A percentile compares a stretch with the other conserved stretches of the same genome.
phyloP scores from a whole-genome alignment of 768 basidiomycete species.

The Strobilomyces dryophilus region DNA sequence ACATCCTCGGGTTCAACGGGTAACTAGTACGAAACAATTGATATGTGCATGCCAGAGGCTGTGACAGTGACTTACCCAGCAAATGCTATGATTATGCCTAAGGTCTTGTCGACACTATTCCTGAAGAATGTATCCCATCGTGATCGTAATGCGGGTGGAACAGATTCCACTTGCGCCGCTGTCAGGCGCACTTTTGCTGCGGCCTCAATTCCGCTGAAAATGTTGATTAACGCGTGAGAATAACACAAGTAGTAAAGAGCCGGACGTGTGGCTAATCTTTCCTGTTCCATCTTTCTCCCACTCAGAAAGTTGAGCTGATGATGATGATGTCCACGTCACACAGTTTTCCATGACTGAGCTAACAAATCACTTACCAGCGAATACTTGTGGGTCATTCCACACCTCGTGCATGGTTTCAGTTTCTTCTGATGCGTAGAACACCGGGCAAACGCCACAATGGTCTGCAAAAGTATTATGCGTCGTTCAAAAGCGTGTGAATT shows the following conservation, averaged over 20 bases:
- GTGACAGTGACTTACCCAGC: slow-evolving; percentile 33
- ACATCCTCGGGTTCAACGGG: slow-evolving; percentile 12
- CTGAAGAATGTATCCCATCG: slow-evolving; percentile 53
- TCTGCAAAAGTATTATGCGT: slow-evolving; percentile 13
- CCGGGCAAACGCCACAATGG: slow-evolving; percentile 23
- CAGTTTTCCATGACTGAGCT: slow-evolving; percentile 1
- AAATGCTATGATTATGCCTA: slow-evolving; percentile 38
- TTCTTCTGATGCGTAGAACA: slow-evolving; percentile 41
- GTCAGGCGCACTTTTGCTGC: slow-evolving; percentile 39
- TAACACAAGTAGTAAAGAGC: background rate
- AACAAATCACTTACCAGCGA: slow-evolving; percentile 34
- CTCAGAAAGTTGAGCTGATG: slow-evolving; percentile 25
- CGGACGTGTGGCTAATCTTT: slow-evolving; percentile 50
- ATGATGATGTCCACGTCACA: background rate
- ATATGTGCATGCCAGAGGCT: too few relatives aligned
- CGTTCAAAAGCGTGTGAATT: background rate
- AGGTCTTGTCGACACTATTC: slow-evolving; percentile 52
- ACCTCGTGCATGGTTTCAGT: slow-evolving; percentile 47
- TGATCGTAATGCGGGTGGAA: slow-evolving; percentile 37
- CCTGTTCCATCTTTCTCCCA: slow-evolving; percentile 41
- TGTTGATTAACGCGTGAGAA: background rate
- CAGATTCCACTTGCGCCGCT: slow-evolving; percentile 41
- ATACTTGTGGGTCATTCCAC: slow-evolving; percentile 34
- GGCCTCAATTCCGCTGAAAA: slow-evolving; percentile 42
- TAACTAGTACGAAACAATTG: slow-evolving; percentile 18